Percentiles rank a stretch among this genome's conserved stretches.
Evolutionary conservation across 495 filamentous ascomycete genomes (phyloP).

Genomic region (Trichoderma reesei): DNA sequence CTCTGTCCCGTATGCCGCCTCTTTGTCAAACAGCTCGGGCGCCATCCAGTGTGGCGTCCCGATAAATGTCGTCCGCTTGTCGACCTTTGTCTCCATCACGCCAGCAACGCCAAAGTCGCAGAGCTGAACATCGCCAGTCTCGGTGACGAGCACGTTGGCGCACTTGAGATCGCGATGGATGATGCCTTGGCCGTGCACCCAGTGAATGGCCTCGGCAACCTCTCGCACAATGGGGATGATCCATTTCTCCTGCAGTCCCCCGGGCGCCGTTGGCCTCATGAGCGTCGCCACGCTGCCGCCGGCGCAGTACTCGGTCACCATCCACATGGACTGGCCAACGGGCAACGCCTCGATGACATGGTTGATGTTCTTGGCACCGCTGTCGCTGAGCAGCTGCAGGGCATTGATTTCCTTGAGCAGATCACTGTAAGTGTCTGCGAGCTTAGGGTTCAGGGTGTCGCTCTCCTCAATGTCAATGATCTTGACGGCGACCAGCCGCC

Average conservation of each 20-base stretch:
- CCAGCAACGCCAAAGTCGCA: slow-evolving; percentile 96
- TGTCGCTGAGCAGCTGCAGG: slow-evolving; percentile 73
- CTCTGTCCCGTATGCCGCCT: slow-evolving; percentile 50
- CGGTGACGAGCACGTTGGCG: slow-evolving; percentile 84
- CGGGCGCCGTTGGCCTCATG: slow-evolving; percentile 53
- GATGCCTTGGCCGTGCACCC: slow-evolving; percentile 83
- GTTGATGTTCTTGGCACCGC: slow-evolving; percentile 83
- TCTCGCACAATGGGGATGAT: slow-evolving; percentile 86
- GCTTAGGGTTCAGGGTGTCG: slow-evolving; percentile 63
- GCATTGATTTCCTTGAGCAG: slow-evolving; percentile 84
- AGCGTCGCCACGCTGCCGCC: slow-evolving; percentile 92
- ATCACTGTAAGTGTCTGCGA: slow-evolving; percentile 71
- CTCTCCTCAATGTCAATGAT: slow-evolving; percentile 89
- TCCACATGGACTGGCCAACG: slow-evolving; percentile 83
- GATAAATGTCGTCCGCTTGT: slow-evolving; percentile 87
- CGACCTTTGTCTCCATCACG: slow-evolving; percentile 67
- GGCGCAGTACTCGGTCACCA: slow-evolving; percentile 91
- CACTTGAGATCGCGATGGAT: slow-evolving; percentile 97
- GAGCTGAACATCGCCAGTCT: slow-evolving; percentile 77
- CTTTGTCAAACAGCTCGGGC: slow-evolving; percentile 63
- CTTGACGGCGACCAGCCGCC: slow-evolving; percentile 76
- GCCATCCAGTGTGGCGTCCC: slow-evolving; percentile 98
- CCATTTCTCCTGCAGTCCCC: slow-evolving; percentile 76
- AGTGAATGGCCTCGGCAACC: slow-evolving; percentile 71
- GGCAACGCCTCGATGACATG: slow-evolving; percentile 78